Percentiles rank a stretch among this genome's conserved stretches.
These are phyloP conservation scores for Penicillium sp. DNA, from an alignment of 2,329 filamentous ascomycete genomes.

Conservation along the genomic window DNA sequence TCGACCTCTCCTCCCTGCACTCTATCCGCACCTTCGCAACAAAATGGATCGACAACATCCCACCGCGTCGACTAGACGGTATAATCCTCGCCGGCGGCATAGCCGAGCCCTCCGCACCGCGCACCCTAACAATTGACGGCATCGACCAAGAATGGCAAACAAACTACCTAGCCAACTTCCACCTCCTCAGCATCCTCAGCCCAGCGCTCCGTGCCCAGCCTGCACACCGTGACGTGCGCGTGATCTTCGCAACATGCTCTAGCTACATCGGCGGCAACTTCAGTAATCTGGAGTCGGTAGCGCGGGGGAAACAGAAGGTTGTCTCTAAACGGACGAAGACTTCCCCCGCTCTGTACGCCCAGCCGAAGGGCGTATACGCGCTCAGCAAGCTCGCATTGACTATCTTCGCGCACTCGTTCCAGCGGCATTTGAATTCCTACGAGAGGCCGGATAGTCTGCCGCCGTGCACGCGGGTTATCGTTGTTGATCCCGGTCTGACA, in stretches of 20 bases:
- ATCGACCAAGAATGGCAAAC: conserved; percentile 90
- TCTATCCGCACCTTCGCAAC: conserved; percentile 92
- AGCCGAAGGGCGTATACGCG: conserved; percentile 53
- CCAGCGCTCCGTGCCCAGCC: conserved; percentile 89
- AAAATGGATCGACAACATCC: conserved; percentile 95
- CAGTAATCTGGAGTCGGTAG: conserved; percentile 42
- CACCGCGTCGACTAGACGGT: conserved; percentile 85
- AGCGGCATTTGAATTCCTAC: conserved; percentile 85
- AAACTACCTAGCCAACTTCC: conserved; percentile 95
- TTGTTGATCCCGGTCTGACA: conserved; percentile 82
- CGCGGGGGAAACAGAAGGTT: conserved; percentile 9
- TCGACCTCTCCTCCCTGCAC: conserved; percentile 84
- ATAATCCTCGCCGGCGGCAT: conserved; percentile 83
- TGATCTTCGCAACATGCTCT: conserved; percentile 83
- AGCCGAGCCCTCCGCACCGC: conserved; percentile 56
- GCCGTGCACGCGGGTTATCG: conserved; percentile 76
- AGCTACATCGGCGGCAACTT: conserved; percentile 79
- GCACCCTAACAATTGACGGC: conserved; percentile 68
- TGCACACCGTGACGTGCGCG: conserved; percentile 85
- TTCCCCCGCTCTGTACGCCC: neutral
- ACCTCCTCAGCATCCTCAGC: conserved; percentile 85
- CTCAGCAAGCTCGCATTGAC: conserved; percentile 75
- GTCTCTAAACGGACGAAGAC: neutral
- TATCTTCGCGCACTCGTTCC: conserved; percentile 84
- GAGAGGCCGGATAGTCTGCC: conserved; percentile 79